These are phyloP conservation scores for Scutellaria galericulata DNA, from an alignment of 257 asterid genomes.

Conservation along the genomic window DNA sequence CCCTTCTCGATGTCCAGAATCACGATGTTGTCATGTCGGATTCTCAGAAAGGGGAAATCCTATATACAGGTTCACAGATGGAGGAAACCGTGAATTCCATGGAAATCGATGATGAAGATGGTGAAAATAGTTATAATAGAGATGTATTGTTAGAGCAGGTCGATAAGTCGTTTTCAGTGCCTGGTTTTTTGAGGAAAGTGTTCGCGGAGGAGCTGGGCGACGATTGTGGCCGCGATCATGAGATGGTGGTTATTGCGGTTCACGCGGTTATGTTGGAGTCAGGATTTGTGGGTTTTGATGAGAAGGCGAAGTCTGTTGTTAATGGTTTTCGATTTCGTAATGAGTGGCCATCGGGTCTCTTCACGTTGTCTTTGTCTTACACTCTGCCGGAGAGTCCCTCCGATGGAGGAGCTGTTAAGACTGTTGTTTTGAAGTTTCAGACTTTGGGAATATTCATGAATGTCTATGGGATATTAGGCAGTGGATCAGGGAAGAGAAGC, in stretches of 20 bases:
- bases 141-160: slow-evolving; percentile 37
- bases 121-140: slow-evolving; percentile 8
- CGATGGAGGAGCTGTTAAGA: slow-evolving; percentile 25
- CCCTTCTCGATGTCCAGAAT: slow-evolving; percentile 10
- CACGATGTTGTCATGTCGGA: slow-evolving; percentile 23
- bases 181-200: slow-evolving; percentile 85
- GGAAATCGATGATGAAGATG: slow-evolving; percentile 44
- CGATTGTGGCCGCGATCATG: slow-evolving; percentile 56
- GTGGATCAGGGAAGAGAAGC: slow-evolving; percentile 37
- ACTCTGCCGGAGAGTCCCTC: slow-evolving; percentile 57
- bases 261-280: slow-evolving; percentile 86
- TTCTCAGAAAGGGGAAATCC: slow-evolving; percentile 31
- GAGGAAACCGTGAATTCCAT: slow-evolving; percentile 39
- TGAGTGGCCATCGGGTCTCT: slow-evolving; percentile 50
- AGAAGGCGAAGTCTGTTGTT: slow-evolving; percentile 37
- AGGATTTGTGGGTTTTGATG: slow-evolving; percentile 70
- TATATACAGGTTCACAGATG: slow-evolving; percentile 12
- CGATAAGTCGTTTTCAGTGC: slow-evolving; percentile 66
- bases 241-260: slow-evolving; percentile 65
- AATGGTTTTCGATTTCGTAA: slow-evolving; percentile 44
- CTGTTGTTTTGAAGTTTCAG: slow-evolving; percentile 63
- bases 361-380: slow-evolving; percentile 55
- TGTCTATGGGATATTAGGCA: slow-evolving; percentile 63
- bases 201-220: slow-evolving; percentile 61
- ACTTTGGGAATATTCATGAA: slow-evolving; percentile 59